phyloP scores from a whole-genome alignment of 2,329 filamentous ascomycete species.

The Graphiopsis chlorocephala region DNA sequence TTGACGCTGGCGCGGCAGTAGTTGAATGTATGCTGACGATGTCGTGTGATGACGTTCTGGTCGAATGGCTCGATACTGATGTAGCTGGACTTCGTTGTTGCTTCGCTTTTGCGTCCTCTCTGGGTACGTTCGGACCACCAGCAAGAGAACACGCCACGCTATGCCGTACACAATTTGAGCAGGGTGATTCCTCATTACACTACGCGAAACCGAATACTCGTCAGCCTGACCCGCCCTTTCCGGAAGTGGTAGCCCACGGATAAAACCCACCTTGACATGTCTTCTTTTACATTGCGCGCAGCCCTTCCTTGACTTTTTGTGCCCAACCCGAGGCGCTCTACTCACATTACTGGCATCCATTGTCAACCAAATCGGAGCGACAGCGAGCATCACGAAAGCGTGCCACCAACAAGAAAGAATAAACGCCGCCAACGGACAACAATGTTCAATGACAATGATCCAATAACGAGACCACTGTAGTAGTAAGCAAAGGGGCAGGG shows the following conservation, averaged over 20 bases:
- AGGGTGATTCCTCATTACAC: constrained; percentile 33
- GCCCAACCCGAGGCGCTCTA: constrained; percentile 31
- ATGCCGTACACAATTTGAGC: constrained; percentile 32
- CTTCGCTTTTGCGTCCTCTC: constrained; percentile 29
- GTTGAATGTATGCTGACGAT: not conserved
- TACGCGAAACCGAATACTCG: constrained; percentile 18
- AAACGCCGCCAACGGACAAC: not conserved
- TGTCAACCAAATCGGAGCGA: constrained; percentile 15
- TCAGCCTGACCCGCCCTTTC: not conserved
- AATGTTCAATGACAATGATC: not conserved
- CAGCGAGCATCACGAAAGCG: constrained; percentile 11
- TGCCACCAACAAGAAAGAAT: not conserved
- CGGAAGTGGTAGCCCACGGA: constrained; percentile 1
- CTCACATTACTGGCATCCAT: constrained; percentile 19
- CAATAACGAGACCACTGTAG: not conserved
- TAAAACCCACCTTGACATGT: constrained; percentile 31
- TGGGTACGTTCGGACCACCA: constrained; percentile 29
- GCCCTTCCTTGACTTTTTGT: constrained; percentile 30
- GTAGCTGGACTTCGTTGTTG: constrained; percentile 22
- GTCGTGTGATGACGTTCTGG: constrained; percentile 21
- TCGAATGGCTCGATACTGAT: constrained; percentile 21
- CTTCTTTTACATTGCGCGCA: constrained; percentile 34
- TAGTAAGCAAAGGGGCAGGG: not conserved
- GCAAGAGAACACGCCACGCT: constrained; percentile 31
- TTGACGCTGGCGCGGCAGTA: constrained; percentile 17